Conservation (phyloP, 306 rosid species). For the Senna siamea region DNA sequence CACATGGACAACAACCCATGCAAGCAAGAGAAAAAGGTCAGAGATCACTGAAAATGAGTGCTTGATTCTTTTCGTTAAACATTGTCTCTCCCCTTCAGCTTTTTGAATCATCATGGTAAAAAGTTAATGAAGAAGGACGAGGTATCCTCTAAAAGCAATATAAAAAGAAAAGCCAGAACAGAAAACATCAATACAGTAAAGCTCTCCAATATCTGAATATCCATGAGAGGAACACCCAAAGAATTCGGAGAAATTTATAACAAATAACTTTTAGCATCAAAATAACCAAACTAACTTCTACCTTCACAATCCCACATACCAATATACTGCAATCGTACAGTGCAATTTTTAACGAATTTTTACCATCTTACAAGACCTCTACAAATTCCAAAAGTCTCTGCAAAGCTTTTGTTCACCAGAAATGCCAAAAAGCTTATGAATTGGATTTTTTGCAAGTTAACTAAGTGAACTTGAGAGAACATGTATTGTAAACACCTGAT, state of each 20-base stretch:
- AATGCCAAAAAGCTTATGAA: not conserved
- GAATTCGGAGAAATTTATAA: not conserved
- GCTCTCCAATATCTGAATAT: not conserved
- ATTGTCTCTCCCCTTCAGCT: too few species aligned
- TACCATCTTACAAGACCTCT: not conserved
- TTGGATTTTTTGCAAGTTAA: too few species aligned
- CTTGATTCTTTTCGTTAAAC: not conserved
- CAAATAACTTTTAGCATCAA: not conserved
- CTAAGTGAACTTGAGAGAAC: too few species aligned
- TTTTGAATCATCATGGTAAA: too few species aligned
- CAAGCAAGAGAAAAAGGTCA: not conserved
- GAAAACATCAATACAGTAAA: too few species aligned
- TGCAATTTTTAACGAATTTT: not conserved
- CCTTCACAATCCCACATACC: conserved; percentile 1
- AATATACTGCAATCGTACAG: not conserved
- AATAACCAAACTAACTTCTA: not conserved
- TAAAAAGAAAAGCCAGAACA: too few species aligned
- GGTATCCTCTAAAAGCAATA: too few species aligned
- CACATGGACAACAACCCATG: not conserved
- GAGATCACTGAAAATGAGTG: not conserved
- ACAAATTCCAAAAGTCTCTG: not conserved
- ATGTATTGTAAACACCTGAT: not conserved
- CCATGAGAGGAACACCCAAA: not conserved
- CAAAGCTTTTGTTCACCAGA: too few species aligned
- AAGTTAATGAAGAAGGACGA: too few species aligned